Evolutionary conservation across 2,329 filamentous ascomycete genomes (phyloP).

Genomic region (Chlorencoelia australis): DNA sequence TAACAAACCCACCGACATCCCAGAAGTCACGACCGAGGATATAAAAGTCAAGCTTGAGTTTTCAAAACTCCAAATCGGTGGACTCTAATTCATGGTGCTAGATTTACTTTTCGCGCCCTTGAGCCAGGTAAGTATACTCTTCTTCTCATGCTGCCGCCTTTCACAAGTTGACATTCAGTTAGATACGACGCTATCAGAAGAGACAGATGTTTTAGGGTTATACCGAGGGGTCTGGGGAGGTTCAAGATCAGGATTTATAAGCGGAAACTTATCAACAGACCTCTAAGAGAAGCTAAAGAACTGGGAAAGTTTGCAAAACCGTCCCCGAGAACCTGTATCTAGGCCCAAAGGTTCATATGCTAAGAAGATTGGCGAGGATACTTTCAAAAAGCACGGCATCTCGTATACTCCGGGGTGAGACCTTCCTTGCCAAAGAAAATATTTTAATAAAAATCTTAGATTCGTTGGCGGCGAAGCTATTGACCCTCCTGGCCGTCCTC

Average conservation of each 20-base stretch:
- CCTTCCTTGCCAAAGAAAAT: too few relatives aligned
- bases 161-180: neutral
- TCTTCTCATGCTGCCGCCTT: fast-evolving
- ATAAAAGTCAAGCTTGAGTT: too few relatives aligned
- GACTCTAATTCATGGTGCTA: neutral
- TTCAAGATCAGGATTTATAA: neutral
- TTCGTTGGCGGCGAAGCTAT: too few relatives aligned
- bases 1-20: too few relatives aligned
- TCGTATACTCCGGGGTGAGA: slow-evolving; percentile 3
- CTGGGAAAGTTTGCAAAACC: too few relatives aligned
- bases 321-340: too few relatives aligned
- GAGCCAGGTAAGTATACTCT: neutral
- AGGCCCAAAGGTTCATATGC: too few relatives aligned
- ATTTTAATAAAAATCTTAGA: too few relatives aligned
- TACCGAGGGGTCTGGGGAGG: neutral
- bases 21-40: neutral
- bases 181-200: neutral
- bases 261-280: too few relatives aligned
- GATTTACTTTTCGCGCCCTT: neutral
- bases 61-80: neutral
- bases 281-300: too few relatives aligned
- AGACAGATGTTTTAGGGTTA: neutral
- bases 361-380: slow-evolving; percentile 4
- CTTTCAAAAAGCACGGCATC: slow-evolving; percentile 7
- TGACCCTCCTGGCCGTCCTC: too few relatives aligned